Conservation (phyloP, 2,329 filamentous ascomycete genomes). For the Colletotrichum destructivum region DNA sequence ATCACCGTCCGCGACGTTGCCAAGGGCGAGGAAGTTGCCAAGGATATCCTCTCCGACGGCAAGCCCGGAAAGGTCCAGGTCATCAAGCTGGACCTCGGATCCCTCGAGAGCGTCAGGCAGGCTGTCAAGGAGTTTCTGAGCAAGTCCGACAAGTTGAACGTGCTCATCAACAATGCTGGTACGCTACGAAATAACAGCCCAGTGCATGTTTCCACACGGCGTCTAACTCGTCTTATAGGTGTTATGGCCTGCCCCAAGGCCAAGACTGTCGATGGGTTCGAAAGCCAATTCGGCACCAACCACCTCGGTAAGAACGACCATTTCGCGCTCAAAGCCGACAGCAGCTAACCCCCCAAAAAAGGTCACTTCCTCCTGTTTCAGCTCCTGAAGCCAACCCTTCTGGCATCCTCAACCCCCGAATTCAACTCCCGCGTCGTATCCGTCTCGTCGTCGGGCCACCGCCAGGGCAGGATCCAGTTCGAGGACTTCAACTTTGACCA, state of each 20-base stretch:
- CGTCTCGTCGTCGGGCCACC: slow-evolving; percentile 61
- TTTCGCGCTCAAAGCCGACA: neutral
- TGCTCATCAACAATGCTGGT: slow-evolving; percentile 48
- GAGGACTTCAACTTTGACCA: slow-evolving; percentile 45
- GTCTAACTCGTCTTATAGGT: neutral
- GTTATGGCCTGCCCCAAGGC: slow-evolving; percentile 39
- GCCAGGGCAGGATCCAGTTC: slow-evolving; percentile 50
- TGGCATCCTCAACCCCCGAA: slow-evolving; percentile 32
- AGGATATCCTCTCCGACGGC: slow-evolving; percentile 37
- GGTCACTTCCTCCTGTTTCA: slow-evolving; percentile 64
- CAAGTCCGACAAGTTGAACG: slow-evolving; percentile 40
- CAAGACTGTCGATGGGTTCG: slow-evolving; percentile 46
- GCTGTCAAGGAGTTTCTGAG: slow-evolving; percentile 45
- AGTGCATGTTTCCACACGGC: too few species aligned
- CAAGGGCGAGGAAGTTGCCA: slow-evolving; percentile 36
- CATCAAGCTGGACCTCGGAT: slow-evolving; percentile 51
- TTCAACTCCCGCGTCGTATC: slow-evolving; percentile 62
- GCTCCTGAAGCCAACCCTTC: slow-evolving; percentile 37
- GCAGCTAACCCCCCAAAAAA: neutral
- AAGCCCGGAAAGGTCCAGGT: slow-evolving; percentile 49
- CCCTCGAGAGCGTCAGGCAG: slow-evolving; percentile 49
- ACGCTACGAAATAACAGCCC: neutral
- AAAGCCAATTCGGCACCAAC: slow-evolving; percentile 66
- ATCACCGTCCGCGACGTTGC: slow-evolving; percentile 34
- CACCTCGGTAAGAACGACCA: slow-evolving; percentile 55